Conservation (phyloP, 1,284 basidiomycete genomes). For the Entoloma clypeatum region DNA sequence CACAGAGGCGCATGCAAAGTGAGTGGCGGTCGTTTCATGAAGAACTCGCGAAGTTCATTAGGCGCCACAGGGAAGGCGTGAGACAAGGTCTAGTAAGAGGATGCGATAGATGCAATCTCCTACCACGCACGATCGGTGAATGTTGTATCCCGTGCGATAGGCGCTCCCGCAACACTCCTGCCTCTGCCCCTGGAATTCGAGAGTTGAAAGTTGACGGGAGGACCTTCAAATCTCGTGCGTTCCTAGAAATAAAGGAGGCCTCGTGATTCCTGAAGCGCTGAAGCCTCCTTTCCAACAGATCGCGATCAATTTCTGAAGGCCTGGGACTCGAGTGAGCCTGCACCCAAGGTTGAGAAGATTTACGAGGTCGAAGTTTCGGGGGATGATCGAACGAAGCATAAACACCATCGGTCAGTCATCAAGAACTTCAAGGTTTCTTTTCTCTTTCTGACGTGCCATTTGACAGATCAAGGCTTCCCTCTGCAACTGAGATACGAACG, state of each 20-base stretch:
- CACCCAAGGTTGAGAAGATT: slow-evolving; percentile 46
- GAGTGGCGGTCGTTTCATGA: slow-evolving; percentile 19
- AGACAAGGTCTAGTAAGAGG: slow-evolving; percentile 40
- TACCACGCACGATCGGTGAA: slow-evolving; percentile 40
- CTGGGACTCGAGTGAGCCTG: slow-evolving; percentile 40
- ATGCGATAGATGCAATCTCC: slow-evolving; percentile 43
- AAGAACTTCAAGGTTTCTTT: background rate
- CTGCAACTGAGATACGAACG: slow-evolving; percentile 44
- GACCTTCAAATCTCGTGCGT: slow-evolving; percentile 40
- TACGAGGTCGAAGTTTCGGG: slow-evolving; percentile 46
- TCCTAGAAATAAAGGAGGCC: background rate
- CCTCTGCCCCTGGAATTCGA: slow-evolving; percentile 35
- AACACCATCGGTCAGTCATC: slow-evolving; percentile 44
- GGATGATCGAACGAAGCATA: slow-evolving; percentile 38
- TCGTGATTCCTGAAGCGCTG: background rate
- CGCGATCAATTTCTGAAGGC: slow-evolving; percentile 43
- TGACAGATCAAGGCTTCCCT: slow-evolving; percentile 24
- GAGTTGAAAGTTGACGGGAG: slow-evolving; percentile 37
- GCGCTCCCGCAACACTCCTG: slow-evolving; percentile 28
- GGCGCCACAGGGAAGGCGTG: slow-evolving; percentile 44
- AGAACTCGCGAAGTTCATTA: slow-evolving; percentile 14
- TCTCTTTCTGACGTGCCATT: background rate
- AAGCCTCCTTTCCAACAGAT: slow-evolving; percentile 24
- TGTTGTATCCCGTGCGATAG: slow-evolving; percentile 44
- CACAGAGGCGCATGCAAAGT: slow-evolving; percentile 54